Evolutionary conservation across 1,139 yeast genomes (phyloP), one percentile per base, ranked within the genome.

Genomic region (Geotrichum candidum): DNA sequence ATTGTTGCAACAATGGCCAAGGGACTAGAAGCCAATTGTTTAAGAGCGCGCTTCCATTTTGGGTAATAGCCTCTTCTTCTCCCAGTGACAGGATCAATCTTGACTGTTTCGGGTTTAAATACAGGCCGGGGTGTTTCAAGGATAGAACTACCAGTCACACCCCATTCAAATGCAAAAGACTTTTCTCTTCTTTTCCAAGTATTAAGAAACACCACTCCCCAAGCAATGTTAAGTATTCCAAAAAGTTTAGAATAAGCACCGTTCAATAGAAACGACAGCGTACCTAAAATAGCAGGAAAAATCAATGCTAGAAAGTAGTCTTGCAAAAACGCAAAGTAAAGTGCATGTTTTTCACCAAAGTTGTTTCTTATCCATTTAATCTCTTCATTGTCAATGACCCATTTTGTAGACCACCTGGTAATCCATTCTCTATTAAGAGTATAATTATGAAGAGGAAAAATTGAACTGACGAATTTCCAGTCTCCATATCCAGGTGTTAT

Each of bases 321-420:
- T 67, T 84, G 85, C 64, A 85, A 76, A 72, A 85, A 90, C 56
- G 86, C 89, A 75, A 90, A 90, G 74, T 91, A 91, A 63, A 91
- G 75, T 0, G 95, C 94, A 57, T 85, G 80, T 67, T 82, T 80
- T 51, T 84, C 83, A 53, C 95, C 94, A 29, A 29, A 29, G 9
- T 77, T 75, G 46, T 75, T 75, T 65, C 81, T 80, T 64, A 86
- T 75, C 53, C 70, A 66, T 54, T 72, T 73, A 35, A 64, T 62
- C 53, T 69, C 72, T 18, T 64, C 61, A 41, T 73, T 75, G 54
- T 67, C 69, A 51, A 78, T 69, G 48, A 73, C 54, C 65, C 72
- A 70, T 51, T 73, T 73, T 48, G 73, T 68, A 18, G 76, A 67
- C 73, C 75, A 69, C 10, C 72, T 69, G 18, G 67, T 66, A 13